These are phyloP conservation scores for Tetrapisispora phaffii DNA, from an alignment of 805 yeast species.

Conservation along the genomic window DNA sequence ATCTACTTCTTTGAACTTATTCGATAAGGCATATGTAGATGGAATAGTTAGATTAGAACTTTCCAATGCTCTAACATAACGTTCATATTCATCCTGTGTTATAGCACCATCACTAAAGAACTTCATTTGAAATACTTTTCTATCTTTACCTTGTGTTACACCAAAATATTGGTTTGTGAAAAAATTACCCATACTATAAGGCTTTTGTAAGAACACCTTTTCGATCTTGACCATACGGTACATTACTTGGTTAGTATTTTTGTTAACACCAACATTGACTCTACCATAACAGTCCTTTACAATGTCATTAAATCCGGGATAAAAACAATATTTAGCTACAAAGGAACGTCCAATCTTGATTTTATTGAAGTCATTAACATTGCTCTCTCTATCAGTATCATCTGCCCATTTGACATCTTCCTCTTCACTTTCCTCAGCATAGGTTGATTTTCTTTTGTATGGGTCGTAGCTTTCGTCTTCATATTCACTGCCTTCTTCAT, in stretches of 20 bases:
- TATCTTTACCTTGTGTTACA: conserved; percentile 75
- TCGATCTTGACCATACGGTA: conserved; percentile 81
- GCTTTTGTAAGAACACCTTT: conserved; percentile 44
- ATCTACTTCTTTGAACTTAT: conserved; percentile 53
- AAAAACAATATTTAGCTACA: conserved; percentile 65
- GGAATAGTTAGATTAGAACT: conserved; percentile 46
- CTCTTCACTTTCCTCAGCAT: conserved; percentile 37
- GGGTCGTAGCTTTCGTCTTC: conserved; percentile 37
- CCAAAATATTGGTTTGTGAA: conserved; percentile 50
- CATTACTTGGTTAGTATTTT: conserved; percentile 48
- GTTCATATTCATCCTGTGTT: conserved; percentile 59
- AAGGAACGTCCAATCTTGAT: conserved; percentile 70
- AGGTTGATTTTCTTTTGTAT: conserved; percentile 19
- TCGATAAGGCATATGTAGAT: conserved; percentile 50
- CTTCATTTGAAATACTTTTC: conserved; percentile 66
- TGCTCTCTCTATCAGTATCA: conserved; percentile 36
- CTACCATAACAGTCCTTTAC: conserved; percentile 71
- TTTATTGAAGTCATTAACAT: conserved; percentile 56
- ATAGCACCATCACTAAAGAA: conserved; percentile 72
- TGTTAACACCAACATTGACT: conserved; percentile 68
- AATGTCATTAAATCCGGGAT: conserved; percentile 67
- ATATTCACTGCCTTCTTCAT: conserved; percentile 31
- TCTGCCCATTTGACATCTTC: conserved; percentile 43
- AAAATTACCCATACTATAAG: conserved; percentile 42
- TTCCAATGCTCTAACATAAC: conserved; percentile 52